phyloP scores from a whole-genome alignment of 2,329 filamentous ascomycete species.

The Cladosporium sp. region DNA sequence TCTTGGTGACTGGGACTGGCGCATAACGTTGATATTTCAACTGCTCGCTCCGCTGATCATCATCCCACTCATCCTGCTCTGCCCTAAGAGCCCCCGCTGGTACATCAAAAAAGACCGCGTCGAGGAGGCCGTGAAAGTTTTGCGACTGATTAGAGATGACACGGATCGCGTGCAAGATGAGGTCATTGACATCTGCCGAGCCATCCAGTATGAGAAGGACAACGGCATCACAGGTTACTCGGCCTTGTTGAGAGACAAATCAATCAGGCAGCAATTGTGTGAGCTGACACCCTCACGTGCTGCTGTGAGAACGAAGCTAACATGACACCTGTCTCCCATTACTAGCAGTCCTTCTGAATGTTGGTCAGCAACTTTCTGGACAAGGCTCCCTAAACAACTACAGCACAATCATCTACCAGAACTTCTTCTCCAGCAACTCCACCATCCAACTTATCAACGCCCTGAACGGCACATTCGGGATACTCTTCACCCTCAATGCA shows the following conservation, averaged over 20 bases:
- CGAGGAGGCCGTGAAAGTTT: background rate
- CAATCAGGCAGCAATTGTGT: background rate
- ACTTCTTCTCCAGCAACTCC: conserved; percentile 3
- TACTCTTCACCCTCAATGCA: conserved; percentile 40
- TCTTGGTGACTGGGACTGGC: conserved; percentile 1
- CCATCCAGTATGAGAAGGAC: background rate
- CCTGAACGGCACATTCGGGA: background rate
- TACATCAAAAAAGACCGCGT: conserved; percentile 3
- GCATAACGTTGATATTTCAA: conserved; percentile 1
- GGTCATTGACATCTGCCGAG: background rate
- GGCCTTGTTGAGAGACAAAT: background rate
- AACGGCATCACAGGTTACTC: background rate
- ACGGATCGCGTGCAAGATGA: background rate
- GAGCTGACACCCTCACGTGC: background rate
- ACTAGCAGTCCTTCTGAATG: background rate
- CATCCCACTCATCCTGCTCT: background rate
- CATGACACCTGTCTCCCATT: background rate
- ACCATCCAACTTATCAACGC: conserved; percentile 4
- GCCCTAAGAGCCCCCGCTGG: conserved; percentile 1
- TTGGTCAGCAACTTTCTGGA: background rate
- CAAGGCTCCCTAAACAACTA: conserved; percentile 4
- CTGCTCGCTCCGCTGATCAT: conserved; percentile 4
- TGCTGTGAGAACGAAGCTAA: background rate
- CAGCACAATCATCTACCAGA: conserved; percentile 7
- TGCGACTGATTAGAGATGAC: background rate